Conservation (phyloP, 208 protist genomes). For the Trypanosoma lewisi region DNA sequence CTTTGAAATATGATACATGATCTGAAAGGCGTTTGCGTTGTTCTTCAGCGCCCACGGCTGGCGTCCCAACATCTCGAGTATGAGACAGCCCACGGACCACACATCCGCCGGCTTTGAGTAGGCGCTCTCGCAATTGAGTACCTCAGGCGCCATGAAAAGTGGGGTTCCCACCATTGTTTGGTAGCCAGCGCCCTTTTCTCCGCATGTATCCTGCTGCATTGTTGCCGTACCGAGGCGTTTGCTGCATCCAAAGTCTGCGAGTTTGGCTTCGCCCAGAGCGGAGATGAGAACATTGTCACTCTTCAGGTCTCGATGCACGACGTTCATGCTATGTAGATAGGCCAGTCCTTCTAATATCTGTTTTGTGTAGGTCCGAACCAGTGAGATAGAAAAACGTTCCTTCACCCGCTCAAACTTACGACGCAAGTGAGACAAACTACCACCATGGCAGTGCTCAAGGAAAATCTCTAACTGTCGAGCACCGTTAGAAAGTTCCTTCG, state of each 20-base stretch:
- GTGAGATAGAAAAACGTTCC: slow-evolving; percentile 64
- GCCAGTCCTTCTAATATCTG: slow-evolving; percentile 86
- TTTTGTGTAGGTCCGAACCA: slow-evolving; percentile 79
- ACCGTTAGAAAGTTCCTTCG: slow-evolving; percentile 36
- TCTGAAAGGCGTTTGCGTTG: slow-evolving; percentile 65
- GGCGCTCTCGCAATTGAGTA: slow-evolving; percentile 54
- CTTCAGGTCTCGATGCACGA: slow-evolving; percentile 91
- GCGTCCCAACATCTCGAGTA: slow-evolving; percentile 84
- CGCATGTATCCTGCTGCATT: slow-evolving; percentile 17
- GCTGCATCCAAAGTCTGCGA: slow-evolving; percentile 94
- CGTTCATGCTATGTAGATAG: slow-evolving; percentile 80
- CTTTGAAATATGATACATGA: slow-evolving; percentile 78
- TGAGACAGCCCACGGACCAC: slow-evolving; percentile 86
- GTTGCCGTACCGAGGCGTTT: slow-evolving; percentile 71
- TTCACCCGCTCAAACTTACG: slow-evolving; percentile 70
- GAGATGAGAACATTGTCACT: slow-evolving; percentile 91
- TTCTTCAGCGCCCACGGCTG: slow-evolving; percentile 63
- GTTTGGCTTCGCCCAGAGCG: slow-evolving; percentile 85
- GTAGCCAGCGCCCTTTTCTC: slow-evolving; percentile 28
- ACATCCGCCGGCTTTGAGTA: slow-evolving; percentile 82
- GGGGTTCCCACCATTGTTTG: slow-evolving; percentile 85
- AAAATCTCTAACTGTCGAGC: slow-evolving; percentile 85
- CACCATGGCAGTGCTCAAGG: slow-evolving; percentile 86
- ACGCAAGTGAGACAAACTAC: slow-evolving; percentile 57
- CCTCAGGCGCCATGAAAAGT: slow-evolving; percentile 90